Base-by-base conservation (phyloP, 2,329 filamentous ascomycete genomes). In the Paecilomyces fulvus region DNA sequence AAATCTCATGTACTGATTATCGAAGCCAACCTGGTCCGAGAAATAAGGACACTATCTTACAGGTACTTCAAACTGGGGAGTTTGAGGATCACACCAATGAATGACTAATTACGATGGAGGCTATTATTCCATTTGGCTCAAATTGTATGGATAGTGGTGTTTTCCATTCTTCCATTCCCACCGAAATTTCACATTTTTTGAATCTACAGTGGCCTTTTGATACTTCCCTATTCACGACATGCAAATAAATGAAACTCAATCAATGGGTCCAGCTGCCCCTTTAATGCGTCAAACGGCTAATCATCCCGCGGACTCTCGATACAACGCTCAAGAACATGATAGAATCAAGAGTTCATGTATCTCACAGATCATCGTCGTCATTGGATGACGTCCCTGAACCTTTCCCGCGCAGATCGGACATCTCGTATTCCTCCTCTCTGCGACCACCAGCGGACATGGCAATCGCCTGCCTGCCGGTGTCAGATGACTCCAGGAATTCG, bases 401-500 rank as follows among this genome's bases (percentile, higher is more conserved):
- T 23, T 49, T 49, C 7, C 48, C 48, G 25, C 25, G 20, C 48
- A 49, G 48, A n/a, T 49, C 25, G 10, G 69, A 73, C 67, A 87
- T 84, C 68, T 87, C 86, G 64, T 82, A 79, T 61, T 84, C 82
- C 56, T 85, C 80, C 56, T 85, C 80, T 51, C 67, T 72, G 46
- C 63, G 67, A 28, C 62, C 64, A n/a, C 74, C 61, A 37, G 78
- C 73, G 8, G 83, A 82, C 85, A 96, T 89, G 21, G 86, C 86
- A 69, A 96, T 83, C 0, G 91, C 91, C 70, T 92, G 86, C 52
- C 90, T 80, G 2, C 90, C 91, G 10, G 87, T 88, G 64, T 96
- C 90, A n/a, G 86, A 90, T 65, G 83, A 87, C 75, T 92, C 89
- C 57, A 97, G 80, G 67, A 96, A 96, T 30, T 96, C 90, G 23